Evolutionary conservation across 129 eudicot species (phyloP).

Genomic region (Flaveria trinervia): DNA sequence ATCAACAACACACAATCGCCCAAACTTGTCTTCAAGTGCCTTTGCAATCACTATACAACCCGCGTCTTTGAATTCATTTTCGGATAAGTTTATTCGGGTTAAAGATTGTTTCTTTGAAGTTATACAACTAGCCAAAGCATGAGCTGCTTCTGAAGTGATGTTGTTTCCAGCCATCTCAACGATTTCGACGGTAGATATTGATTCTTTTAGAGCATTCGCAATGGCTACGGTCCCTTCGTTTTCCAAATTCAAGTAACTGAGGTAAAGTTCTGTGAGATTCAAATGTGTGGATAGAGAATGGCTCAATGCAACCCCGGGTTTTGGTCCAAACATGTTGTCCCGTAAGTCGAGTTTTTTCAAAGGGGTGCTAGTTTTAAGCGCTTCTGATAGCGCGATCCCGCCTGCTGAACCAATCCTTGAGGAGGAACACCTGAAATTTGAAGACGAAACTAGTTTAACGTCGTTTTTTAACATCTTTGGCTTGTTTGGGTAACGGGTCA

Average conservation of each 20-base stretch:
- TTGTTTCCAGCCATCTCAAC: constrained; percentile 84
- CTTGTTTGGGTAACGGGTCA: not conserved
- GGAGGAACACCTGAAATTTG: constrained; percentile 71
- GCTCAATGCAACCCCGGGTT: constrained; percentile 60
- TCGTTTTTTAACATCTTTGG: not conserved
- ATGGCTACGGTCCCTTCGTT: constrained; percentile 65
- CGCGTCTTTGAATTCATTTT: constrained; percentile 73
- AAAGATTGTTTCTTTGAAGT: constrained; percentile 46
- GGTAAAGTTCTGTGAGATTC: constrained; percentile 59
- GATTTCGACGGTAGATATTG: constrained; percentile 54
- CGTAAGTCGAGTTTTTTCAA: constrained; percentile 73
- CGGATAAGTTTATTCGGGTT: constrained; percentile 60
- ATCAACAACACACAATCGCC: constrained; percentile 56
- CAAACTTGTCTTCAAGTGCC: constrained; percentile 46
- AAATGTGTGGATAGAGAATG: constrained; percentile 39
- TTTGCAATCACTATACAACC: constrained; percentile 56
- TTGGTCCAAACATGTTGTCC: constrained; percentile 77
- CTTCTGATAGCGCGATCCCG: constrained; percentile 64
- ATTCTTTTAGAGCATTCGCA: constrained; percentile 49
- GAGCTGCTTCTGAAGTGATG: constrained; percentile 61
- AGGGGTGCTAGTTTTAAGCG: constrained; percentile 47
- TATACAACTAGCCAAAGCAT: constrained; percentile 57
- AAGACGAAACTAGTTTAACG: not conserved
- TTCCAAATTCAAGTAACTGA: constrained; percentile 70
- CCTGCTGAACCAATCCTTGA: constrained; percentile 72